Percentiles rank a stretch among this genome's conserved stretches.
Evolutionary conservation across 1,139 yeast species (phyloP).

Genomic region (Candida neerlandica): DNA sequence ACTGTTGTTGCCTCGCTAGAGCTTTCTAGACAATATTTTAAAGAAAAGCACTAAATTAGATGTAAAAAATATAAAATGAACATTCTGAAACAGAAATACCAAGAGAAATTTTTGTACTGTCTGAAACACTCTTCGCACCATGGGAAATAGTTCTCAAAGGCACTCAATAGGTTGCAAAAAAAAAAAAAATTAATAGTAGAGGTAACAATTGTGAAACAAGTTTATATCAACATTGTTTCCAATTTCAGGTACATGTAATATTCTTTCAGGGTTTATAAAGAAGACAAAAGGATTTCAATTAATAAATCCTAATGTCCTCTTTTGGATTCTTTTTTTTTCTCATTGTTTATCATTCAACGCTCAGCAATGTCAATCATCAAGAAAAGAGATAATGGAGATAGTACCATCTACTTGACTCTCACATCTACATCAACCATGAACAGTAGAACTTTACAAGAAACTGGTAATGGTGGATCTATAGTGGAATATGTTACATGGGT

Average conservation of each 20-base stretch:
- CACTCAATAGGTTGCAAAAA: slow-evolving; percentile 1
- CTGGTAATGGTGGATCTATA: not conserved
- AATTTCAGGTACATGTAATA: not conserved
- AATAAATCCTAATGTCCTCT: not conserved
- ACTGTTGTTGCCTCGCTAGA: slow-evolving; percentile 12
- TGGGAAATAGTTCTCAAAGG: not conserved
- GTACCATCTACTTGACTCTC: slow-evolving; percentile 20
- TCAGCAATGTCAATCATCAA: not conserved
- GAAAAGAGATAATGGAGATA: slow-evolving; percentile 13
- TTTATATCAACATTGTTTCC: not conserved
- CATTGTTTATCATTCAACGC: not conserved
- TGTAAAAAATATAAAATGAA: not conserved
- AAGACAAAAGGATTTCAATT: not conserved
- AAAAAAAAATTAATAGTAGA: not conserved
- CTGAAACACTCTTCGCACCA: not conserved
- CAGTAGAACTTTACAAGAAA: not conserved
- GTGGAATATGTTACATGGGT: slow-evolving; percentile 1
- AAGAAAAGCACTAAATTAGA: not conserved
- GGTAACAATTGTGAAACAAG: slow-evolving; percentile 1
- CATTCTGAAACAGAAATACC: slow-evolving; percentile 1
- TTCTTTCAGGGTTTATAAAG: not conserved
- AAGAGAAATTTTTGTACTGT: not conserved
- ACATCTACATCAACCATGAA: slow-evolving; percentile 8
- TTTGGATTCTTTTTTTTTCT: not conserved
- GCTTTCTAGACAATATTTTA: not conserved